Conservation (phyloP, 495 filamentous ascomycete genomes). For the Haplographium delicatum region DNA sequence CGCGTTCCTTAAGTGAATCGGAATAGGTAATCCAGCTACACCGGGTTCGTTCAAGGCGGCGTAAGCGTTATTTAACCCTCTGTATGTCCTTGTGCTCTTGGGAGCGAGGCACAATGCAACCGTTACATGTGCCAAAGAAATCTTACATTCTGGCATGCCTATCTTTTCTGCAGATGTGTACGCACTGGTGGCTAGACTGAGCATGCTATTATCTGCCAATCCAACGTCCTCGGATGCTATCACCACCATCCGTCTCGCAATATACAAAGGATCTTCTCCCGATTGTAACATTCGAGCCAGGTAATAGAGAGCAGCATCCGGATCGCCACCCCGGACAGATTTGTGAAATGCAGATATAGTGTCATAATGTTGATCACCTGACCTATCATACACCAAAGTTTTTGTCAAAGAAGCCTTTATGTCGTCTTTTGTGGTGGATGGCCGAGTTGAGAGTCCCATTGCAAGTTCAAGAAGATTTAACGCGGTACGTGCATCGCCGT, state of each 20-base stretch:
- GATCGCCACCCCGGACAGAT: conserved; percentile 77
- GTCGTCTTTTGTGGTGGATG: conserved; percentile 50
- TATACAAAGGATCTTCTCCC: conserved; percentile 89
- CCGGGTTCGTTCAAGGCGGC: conserved; percentile 72
- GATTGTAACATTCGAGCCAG: conserved; percentile 93
- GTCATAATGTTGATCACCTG: conserved; percentile 93
- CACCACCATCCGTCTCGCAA: conserved; percentile 86
- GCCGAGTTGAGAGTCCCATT: conserved; percentile 47
- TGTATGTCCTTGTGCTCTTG: conserved; percentile 83
- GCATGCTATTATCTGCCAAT: conserved; percentile 80
- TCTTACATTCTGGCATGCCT: conserved; percentile 90
- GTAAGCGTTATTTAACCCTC: conserved; percentile 73
- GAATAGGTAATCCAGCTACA: conserved; percentile 71
- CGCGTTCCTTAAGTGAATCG: conserved; percentile 85
- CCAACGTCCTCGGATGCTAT: conserved; percentile 91
- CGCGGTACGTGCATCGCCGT: conserved; percentile 88
- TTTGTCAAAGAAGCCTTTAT: conserved; percentile 79
- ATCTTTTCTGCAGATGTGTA: conserved; percentile 84
- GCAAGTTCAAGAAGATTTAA: conserved; percentile 89
- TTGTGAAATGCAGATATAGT: conserved; percentile 97
- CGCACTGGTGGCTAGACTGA: conserved; percentile 76
- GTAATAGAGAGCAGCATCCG: conserved; percentile 89
- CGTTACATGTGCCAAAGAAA: conserved; percentile 81
- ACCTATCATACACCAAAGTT: conserved; percentile 90
- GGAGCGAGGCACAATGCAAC: conserved; percentile 76